A percentile compares a stretch with the other conserved stretches of the same genome.
These are phyloP conservation scores for Asterella californica DNA, from an alignment of 225 moss, liverwort and hornwort genomes.

Conservation along the genomic window DNA sequence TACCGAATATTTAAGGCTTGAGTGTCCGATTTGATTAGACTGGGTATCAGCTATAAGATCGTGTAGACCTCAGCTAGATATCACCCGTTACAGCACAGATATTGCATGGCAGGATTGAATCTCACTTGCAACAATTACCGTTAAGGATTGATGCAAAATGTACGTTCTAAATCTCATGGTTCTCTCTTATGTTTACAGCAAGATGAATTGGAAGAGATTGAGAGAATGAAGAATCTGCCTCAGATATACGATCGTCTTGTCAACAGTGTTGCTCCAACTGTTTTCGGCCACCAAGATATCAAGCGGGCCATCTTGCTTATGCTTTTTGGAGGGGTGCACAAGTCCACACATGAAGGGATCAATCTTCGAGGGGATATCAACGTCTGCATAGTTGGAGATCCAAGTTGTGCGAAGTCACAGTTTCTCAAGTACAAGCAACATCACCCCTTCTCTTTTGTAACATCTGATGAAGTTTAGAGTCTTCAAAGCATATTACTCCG, in stretches of 20 bases:
- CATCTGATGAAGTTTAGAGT: neutral
- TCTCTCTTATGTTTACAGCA: slow-evolving; percentile 40
- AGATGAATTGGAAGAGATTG: slow-evolving; percentile 84
- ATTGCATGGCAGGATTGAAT: neutral
- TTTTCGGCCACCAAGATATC: slow-evolving; percentile 96
- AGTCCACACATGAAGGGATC: slow-evolving; percentile 93
- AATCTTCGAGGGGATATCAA: slow-evolving; percentile 96
- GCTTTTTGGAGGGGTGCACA: slow-evolving; percentile 98
- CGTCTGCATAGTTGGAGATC: slow-evolving; percentile 98
- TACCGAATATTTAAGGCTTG: neutral
- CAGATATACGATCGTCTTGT: slow-evolving; percentile 85
- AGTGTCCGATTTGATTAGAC: neutral
- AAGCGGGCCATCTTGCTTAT: slow-evolving; percentile 96
- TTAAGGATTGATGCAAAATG: too few relatives aligned
- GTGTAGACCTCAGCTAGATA: too few relatives aligned
- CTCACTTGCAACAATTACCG: neutral
- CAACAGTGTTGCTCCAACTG: slow-evolving; percentile 82
- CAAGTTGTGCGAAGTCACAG: slow-evolving; percentile 98
- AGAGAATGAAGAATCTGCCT: slow-evolving; percentile 73
- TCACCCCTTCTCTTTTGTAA: neutral
- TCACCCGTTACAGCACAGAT: too few relatives aligned
- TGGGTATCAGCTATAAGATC: neutral
- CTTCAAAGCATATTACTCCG: neutral
- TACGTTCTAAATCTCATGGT: neutral
- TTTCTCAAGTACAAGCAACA: slow-evolving; percentile 74